These are phyloP conservation scores for Pseudofabraea citricarpa DNA, from an alignment of 2,329 filamentous ascomycete genomes.

Conservation along the genomic window DNA sequence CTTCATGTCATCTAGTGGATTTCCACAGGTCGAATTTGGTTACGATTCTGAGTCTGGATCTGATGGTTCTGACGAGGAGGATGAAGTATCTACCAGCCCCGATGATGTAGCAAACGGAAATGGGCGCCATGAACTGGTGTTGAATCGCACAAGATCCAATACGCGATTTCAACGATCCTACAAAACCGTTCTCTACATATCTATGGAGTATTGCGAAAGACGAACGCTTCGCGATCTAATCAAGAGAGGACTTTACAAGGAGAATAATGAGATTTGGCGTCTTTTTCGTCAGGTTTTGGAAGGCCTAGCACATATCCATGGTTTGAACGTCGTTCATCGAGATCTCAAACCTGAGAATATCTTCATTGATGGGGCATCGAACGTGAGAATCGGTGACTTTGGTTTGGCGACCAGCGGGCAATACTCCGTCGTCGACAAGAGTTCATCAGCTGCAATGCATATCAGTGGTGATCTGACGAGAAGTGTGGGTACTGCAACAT, in stretches of 20 bases:
- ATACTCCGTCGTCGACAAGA: slow-evolving; percentile 55
- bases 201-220: slow-evolving; percentile 98
- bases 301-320: slow-evolving; percentile 84
- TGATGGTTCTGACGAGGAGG: slow-evolving; percentile 41
- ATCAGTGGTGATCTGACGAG: slow-evolving; percentile 58
- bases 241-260: slow-evolving; percentile 65
- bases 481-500: slow-evolving; percentile 75
- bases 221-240: slow-evolving; percentile 83
- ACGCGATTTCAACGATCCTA: slow-evolving; percentile 44
- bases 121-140: slow-evolving; percentile 14
- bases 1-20: slow-evolving; percentile 84
- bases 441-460: slow-evolving; percentile 15
- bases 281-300: slow-evolving; percentile 89
- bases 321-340: slow-evolving; percentile 86
- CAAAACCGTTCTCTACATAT: slow-evolving; percentile 83
- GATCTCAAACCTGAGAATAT: slow-evolving; percentile 97
- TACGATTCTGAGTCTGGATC: slow-evolving; percentile 43
- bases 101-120: slow-evolving; percentile 30
- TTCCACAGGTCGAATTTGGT: slow-evolving; percentile 73
- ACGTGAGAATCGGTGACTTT: slow-evolving; percentile 95
- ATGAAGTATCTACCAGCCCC: slow-evolving; percentile 37
- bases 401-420: slow-evolving; percentile 89
- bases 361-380: slow-evolving; percentile 86
- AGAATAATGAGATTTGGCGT: slow-evolving; percentile 78
- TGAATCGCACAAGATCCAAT: slow-evolving; percentile 22